phyloP scores from a whole-genome alignment of 2,329 filamentous ascomycete genomes.

The Aspergillus sp. region DNA sequence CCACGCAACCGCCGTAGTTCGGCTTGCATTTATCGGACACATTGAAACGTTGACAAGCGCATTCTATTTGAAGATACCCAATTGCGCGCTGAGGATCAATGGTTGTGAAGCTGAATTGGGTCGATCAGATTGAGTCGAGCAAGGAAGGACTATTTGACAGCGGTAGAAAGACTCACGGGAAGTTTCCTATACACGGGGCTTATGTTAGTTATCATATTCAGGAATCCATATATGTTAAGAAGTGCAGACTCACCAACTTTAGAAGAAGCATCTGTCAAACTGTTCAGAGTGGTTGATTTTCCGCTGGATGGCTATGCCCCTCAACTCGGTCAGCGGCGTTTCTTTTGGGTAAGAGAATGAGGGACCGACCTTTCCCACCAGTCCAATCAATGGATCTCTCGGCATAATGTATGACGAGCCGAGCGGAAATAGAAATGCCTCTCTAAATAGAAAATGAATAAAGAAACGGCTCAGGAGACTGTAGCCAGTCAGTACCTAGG shows the following conservation, averaged over 20 bases:
- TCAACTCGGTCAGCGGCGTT: slow-evolving; percentile 32
- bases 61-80: slow-evolving; percentile 94
- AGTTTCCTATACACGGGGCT: slow-evolving; percentile 67
- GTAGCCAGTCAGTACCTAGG: slow-evolving; percentile 7
- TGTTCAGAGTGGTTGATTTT: slow-evolving; percentile 67
- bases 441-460: not conserved
- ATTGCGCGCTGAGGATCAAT: slow-evolving; percentile 97
- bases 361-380: slow-evolving; percentile 81
- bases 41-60: slow-evolving; percentile 77
- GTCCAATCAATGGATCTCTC: slow-evolving; percentile 89
- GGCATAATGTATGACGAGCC: slow-evolving; percentile 62
- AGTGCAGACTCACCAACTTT: slow-evolving; percentile 86
- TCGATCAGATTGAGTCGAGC: slow-evolving; percentile 9
- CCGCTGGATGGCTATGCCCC: slow-evolving; percentile 53
- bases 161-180: slow-evolving; percentile 65
- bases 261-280: slow-evolving; percentile 90
- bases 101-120: slow-evolving; percentile 77
- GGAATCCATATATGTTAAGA: not conserved
- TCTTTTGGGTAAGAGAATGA: slow-evolving; percentile 8
- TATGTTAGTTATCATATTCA: slow-evolving; percentile 21
- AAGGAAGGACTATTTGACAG: not conserved
- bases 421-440: not conserved
- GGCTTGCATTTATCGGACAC: slow-evolving; percentile 79
- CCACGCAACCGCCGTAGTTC: slow-evolving; percentile 85
- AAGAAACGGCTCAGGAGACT: slow-evolving; percentile 3